Evolutionary conservation across 225 moss, liverwort and hornwort species (phyloP).

Genomic region (Pleurozium schreberi): DNA sequence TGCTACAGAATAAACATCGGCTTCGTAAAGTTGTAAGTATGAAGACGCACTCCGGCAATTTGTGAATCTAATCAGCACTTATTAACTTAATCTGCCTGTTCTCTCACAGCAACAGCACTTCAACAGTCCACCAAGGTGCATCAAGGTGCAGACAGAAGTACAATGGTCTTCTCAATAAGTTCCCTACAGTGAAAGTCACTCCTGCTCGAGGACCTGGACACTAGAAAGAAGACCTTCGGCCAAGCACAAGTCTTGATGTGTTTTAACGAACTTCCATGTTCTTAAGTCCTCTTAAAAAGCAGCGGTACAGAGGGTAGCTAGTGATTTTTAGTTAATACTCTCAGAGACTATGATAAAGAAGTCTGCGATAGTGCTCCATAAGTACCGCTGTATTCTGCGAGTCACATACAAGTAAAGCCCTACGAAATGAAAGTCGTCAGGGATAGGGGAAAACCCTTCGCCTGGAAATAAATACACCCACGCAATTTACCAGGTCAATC

Average conservation of each 20-base stretch:
- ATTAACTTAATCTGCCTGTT: not conserved
- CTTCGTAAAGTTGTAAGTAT: not conserved
- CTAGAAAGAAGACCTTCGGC: not conserved
- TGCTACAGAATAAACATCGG: not conserved
- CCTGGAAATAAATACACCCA: not conserved
- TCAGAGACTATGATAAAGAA: not conserved
- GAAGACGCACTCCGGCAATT: not conserved
- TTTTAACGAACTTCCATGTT: not conserved
- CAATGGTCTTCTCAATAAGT: not conserved
- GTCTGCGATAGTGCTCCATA: not conserved
- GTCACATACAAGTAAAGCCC: not conserved
- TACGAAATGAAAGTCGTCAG: not conserved
- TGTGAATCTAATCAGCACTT: not conserved
- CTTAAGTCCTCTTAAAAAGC: not conserved
- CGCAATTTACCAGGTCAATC: not conserved
- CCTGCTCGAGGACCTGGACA: not conserved
- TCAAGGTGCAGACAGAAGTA: not conserved
- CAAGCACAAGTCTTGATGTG: not conserved
- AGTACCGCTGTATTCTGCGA: not conserved
- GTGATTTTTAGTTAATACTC: not conserved
- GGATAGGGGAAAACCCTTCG: not conserved
- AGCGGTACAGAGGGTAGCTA: not conserved
- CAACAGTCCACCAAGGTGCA: not conserved
- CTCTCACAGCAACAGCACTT: constrained; percentile 1
- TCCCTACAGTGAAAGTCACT: not conserved